phyloP scores from a whole-genome alignment of 225 moss, liverwort and hornwort genomes.

The Bryum argenteum region DNA sequence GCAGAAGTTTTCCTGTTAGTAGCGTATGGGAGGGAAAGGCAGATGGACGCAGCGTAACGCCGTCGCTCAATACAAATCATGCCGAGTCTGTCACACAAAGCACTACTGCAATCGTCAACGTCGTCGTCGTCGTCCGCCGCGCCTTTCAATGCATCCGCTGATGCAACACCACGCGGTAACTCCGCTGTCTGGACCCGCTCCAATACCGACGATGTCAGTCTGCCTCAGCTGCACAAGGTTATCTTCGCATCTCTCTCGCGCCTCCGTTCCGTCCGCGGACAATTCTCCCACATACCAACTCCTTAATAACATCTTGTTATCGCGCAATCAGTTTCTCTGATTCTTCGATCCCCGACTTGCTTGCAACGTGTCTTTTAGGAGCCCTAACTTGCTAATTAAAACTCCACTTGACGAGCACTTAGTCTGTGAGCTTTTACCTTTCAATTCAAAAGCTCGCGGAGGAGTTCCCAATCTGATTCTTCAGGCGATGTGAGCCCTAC shows the following conservation, averaged over 20 bases:
- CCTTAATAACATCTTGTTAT: not conserved
- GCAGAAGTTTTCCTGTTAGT: slow-evolving; percentile 15
- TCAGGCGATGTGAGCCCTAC: slow-evolving; percentile 24
- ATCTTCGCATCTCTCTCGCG: slow-evolving; percentile 16
- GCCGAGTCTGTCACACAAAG: slow-evolving; percentile 98
- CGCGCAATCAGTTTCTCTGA: slow-evolving; percentile 25
- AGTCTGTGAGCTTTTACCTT: slow-evolving; percentile 5
- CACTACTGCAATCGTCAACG: slow-evolving; percentile 71
- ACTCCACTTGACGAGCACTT: slow-evolving; percentile 13
- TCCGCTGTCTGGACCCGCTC: slow-evolving; percentile 91
- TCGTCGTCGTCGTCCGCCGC: slow-evolving; percentile 62
- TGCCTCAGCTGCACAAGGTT: slow-evolving; percentile 97
- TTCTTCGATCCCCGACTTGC: slow-evolving; percentile 26
- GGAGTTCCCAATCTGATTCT: slow-evolving; percentile 14
- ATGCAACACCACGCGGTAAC: slow-evolving; percentile 51
- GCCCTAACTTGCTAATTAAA: slow-evolving; percentile 22
- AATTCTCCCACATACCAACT: slow-evolving; percentile 12
- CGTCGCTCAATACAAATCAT: slow-evolving; percentile 66
- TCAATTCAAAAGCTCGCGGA: slow-evolving; percentile 15
- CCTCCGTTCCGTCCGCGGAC: not conserved
- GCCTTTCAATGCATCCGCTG: slow-evolving; percentile 51
- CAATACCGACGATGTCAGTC: slow-evolving; percentile 90
- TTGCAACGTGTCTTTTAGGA: slow-evolving; percentile 5
- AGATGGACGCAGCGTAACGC: slow-evolving; percentile 73
- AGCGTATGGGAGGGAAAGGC: slow-evolving; percentile 83